Conservation (phyloP, 208 protist genomes). For the Trypanosoma caninum region DNA sequence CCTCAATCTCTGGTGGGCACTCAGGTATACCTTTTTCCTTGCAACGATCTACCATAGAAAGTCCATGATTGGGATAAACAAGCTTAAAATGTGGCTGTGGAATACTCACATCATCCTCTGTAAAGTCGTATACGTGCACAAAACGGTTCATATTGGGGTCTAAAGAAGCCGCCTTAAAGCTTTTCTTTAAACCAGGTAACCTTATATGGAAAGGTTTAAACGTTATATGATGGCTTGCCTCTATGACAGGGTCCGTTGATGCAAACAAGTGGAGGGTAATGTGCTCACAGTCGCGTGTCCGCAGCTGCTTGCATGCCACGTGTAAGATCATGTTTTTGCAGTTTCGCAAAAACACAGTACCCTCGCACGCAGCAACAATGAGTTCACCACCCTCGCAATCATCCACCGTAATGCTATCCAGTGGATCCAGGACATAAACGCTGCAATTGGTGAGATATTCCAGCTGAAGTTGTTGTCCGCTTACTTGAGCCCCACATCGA, state of each 20-base stretch:
- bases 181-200: slow-evolving; percentile 50
- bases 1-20: slow-evolving; percentile 74
- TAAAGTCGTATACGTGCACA: slow-evolving; percentile 93
- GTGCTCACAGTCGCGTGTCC: slow-evolving; percentile 85
- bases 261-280: slow-evolving; percentile 83
- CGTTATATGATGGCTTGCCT: slow-evolving; percentile 84
- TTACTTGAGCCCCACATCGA: slow-evolving; percentile 59
- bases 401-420: slow-evolving; percentile 91
- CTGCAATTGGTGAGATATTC: slow-evolving; percentile 86
- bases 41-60: slow-evolving; percentile 67
- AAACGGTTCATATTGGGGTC: slow-evolving; percentile 80
- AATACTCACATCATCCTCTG: slow-evolving; percentile 49
- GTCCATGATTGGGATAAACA: slow-evolving; percentile 59
- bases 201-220: slow-evolving; percentile 84
- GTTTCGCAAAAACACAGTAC: slow-evolving; percentile 91
- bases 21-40: slow-evolving; percentile 59
- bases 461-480: slow-evolving; percentile 85
- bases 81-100: slow-evolving; percentile 77
- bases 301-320: slow-evolving; percentile 92
- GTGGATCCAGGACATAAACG: slow-evolving; percentile 79
- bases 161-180: slow-evolving; percentile 56
- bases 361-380: slow-evolving; percentile 88
- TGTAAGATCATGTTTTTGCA: slow-evolving; percentile 90
- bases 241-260: slow-evolving; percentile 88
- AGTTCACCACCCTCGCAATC: slow-evolving; percentile 91